phyloP scores from a whole-genome alignment of 345 rosid species.

The Litchi chinensis region DNA sequence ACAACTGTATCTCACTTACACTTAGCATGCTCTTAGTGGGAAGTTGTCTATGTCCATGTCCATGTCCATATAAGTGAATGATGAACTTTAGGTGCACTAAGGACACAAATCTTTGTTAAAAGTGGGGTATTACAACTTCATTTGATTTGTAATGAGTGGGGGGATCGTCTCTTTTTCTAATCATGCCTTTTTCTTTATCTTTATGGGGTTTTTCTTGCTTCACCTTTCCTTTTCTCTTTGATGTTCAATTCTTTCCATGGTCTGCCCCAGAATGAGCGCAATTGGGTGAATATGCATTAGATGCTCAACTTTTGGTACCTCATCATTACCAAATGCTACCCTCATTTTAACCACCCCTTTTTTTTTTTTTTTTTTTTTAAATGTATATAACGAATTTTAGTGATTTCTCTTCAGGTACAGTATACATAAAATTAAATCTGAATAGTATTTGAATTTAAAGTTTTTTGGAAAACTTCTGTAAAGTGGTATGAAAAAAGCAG shows the following conservation, averaged over 20 bases:
- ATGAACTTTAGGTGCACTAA: constrained; percentile 6
- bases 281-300: constrained; percentile 17
- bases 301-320: constrained; percentile 3
- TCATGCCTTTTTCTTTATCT: constrained; percentile 9
- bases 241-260: constrained; percentile 4
- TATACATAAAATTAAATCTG: too few relatives aligned
- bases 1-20: constrained; percentile 12
- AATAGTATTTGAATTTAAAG: not conserved
- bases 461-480: not conserved
- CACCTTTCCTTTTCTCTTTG: not conserved
- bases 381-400: not conserved
- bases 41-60: not conserved
- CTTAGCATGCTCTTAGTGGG: not conserved
- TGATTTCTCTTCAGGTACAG: not conserved
- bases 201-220: not conserved
- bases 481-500: too few relatives aligned
- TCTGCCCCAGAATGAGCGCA: constrained; percentile 1
- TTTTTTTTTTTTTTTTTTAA: not conserved
- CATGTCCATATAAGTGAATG: constrained; percentile 17
- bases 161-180: constrained; percentile 17
- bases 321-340: not conserved
- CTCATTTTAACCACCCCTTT: not conserved
- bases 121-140: not conserved
- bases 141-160: constrained; percentile 17
- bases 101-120: constrained; percentile 25